Evolutionary conservation across 2,329 filamentous ascomycete genomes (phyloP), one percentile per base, ranked within the genome.

Genomic region (Metarhizium rileyi): DNA sequence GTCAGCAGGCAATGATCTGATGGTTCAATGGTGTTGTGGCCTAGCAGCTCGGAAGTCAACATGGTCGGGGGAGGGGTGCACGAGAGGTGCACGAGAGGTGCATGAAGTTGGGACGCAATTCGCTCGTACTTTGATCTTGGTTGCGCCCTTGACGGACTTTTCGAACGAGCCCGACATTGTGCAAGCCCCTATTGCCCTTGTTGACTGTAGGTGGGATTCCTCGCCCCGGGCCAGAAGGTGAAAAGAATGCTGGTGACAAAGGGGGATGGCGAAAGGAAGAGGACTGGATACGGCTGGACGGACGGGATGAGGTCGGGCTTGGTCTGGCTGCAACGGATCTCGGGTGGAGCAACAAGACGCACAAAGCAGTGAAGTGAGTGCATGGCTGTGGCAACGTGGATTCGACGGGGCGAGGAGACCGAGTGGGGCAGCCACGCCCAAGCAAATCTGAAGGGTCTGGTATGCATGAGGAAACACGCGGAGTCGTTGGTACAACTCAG

Each of bases 141-240:
- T 97, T 61, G 88, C 91, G 72, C 91, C 93, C 77, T 97, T 97
- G 65, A 98, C 93, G 59, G 90, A 95, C 78, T 97, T 98, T 77
- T 98, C 93, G 67, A 97, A 97, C 52, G 87, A 91, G 74, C 83
- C 87, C 58, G 86, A 81, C 87, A 90, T 90, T 58, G 46, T 63
- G 52, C 52, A 46, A 52, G 53, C 52, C 3, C 38, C 59, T 49
- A 41, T 27, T 25, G 23, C 41, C 22, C 49, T 38, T 36, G 43
- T 10, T 18, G 22, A 26, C 14, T 18, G 12, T 44, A 33, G 35
- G 49, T 43, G 44, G 42, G 35, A 40, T 25, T 44, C 23, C 23
- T 47, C 38, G 42, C 27, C 18, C 26, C 35, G 40, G 30, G 33
- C 42, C 18, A 28, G 18, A n/a, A 22, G 43, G 35, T 28, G 36